Base-by-base conservation (phyloP, 495 filamentous ascomycete species). In the Collariella sp. region DNA sequence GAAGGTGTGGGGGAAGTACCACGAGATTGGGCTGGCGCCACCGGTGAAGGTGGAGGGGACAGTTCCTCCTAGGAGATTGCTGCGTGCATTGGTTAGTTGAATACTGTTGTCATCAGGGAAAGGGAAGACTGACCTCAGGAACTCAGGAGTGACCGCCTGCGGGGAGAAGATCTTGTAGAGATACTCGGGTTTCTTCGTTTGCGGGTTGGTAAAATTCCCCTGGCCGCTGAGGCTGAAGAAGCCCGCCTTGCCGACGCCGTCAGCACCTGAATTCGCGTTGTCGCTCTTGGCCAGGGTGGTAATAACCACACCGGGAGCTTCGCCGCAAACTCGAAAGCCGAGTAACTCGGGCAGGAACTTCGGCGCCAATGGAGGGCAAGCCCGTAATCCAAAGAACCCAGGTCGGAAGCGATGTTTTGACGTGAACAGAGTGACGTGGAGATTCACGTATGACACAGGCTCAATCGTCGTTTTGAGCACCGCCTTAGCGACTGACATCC, bases 161-260 rank as follows among this genome's bases (percentile, higher is more conserved):
- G 90, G 87, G 0, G 89, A 94, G 77, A 97, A 98, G 54, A 97
- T 87, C 69, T 98, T 98, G 75, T 97, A 98, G 26, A 96, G 78
- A 60, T 87, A 90, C 64, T 98, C 91, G 16, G 69, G 61, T 44
- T 70, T 57, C 6, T 72, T 54, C 0, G 77, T 73, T 26, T 68
- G 62, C 0, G 83, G 78, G 50, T 84, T 86, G 29, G 69, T 63
- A 7, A 85, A 74, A n/a, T 73, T 77, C 10, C 79, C 78, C 16
- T 95, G 77, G 10, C 83, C 84, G 56, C 84, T 94, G 66, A 96
- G 85, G 65, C 86, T 91, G 77, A 86, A 96, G 78, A 96, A 97
- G 2, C 80, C 80, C 0, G 86, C 74, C 12, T 74, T 79, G 0
- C 88, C 88, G 6, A 79, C 87, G 0, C 84, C 85, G 10, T 70